Percentiles rank a stretch among this genome's conserved stretches.
Evolutionary conservation across 768 basidiomycete genomes (phyloP).

Genomic region (Podaxis sp.): DNA sequence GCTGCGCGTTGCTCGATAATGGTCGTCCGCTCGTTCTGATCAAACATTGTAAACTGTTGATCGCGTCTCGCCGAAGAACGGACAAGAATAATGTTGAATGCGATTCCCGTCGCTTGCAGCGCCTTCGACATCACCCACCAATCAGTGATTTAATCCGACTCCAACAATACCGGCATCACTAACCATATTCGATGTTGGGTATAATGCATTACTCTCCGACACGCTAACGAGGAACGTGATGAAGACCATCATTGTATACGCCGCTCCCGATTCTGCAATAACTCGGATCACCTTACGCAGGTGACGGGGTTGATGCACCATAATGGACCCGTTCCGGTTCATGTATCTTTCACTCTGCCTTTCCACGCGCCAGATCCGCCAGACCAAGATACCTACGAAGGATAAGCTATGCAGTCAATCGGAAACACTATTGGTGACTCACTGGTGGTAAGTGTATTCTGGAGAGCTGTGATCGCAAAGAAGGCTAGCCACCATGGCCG

Average conservation of each 20-base stretch:
- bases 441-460: constrained; percentile 8
- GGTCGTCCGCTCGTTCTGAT: background rate
- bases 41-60: constrained; percentile 8
- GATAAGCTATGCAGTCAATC: background rate
- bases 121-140: background rate
- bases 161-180: background rate
- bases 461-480: constrained; percentile 2
- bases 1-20: background rate
- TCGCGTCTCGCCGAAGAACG: constrained; percentile 9
- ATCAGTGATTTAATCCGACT: background rate
- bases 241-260: constrained; percentile 3
- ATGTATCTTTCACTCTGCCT: background rate
- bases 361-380: constrained; percentile 11
- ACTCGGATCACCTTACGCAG: constrained; percentile 8
- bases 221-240: constrained; percentile 4
- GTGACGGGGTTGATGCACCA: background rate
- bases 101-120: constrained; percentile 9
- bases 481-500: constrained; percentile 1
- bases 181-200: constrained; percentile 11
- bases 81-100: constrained; percentile 13
- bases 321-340: background rate
- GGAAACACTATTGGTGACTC: background rate
- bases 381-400: constrained; percentile 2
- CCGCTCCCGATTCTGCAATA: constrained; percentile 5
- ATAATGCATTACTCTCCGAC: constrained; percentile 5